A percentile compares a stretch with the other conserved stretches of the same genome.
phyloP scores from a whole-genome alignment of 208 protist species.

The Acanthamoeba royreba region DNA sequence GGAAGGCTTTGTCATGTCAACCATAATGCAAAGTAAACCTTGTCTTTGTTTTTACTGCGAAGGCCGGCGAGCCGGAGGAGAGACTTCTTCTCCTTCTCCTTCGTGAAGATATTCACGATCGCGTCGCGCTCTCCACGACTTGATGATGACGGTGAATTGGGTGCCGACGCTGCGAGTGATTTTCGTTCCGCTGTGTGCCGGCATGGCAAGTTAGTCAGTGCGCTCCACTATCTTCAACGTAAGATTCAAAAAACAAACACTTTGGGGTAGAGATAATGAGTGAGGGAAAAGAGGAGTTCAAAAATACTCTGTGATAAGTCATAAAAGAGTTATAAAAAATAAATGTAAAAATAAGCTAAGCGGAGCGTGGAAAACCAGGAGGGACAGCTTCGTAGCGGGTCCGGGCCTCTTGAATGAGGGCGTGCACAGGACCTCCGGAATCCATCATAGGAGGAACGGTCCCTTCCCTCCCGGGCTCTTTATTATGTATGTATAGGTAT shows the following conservation, averaged over 20 bases:
- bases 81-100: neutral
- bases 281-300: neutral
- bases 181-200: neutral
- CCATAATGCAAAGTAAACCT: too few relatives aligned
- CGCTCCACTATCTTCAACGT: too few relatives aligned
- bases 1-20: neutral
- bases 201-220: neutral
- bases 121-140: neutral
- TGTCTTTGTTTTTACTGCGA: too few relatives aligned
- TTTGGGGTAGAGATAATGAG: neutral
- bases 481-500: neutral
- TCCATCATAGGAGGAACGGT: neutral
- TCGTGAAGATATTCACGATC: neutral
- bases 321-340: too few relatives aligned
- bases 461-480: neutral
- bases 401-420: neutral
- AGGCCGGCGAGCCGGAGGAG: neutral
- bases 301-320: too few relatives aligned
- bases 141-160: neutral
- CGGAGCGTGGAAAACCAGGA: too few relatives aligned
- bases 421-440: neutral
- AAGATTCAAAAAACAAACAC: neutral
- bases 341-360: too few relatives aligned
- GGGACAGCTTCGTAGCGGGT: neutral
- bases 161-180: neutral